Evolutionary conservation across 176 grass and related monocot species (phyloP).

Genomic region (Zoysia japonica): DNA sequence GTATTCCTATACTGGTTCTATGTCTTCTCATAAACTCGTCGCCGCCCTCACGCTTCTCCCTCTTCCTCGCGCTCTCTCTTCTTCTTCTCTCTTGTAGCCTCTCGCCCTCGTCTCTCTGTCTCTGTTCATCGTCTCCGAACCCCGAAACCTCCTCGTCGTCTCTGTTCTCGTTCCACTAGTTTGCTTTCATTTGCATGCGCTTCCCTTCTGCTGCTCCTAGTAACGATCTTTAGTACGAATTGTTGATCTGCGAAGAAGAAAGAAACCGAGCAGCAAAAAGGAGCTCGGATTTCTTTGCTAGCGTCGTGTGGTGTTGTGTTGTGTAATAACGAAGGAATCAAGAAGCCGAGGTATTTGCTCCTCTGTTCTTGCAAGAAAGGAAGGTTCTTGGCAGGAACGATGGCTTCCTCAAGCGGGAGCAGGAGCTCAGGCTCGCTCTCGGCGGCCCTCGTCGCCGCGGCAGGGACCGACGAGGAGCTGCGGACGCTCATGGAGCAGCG

Average conservation of each 20-base stretch:
- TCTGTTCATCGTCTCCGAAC: too few relatives aligned
- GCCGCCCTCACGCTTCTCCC: neutral
- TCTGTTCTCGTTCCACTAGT: neutral
- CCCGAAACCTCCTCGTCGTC: neutral
- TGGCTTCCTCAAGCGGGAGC: slow-evolving; percentile 85
- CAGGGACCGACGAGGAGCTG: slow-evolving; percentile 58
- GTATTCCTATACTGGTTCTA: slow-evolving; percentile 99
- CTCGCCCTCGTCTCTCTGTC: neutral
- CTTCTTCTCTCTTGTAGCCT: neutral
- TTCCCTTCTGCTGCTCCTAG: slow-evolving; percentile 26
- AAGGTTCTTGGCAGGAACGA: slow-evolving; percentile 32
- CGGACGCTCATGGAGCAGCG: slow-evolving; percentile 67
- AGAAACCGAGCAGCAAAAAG: slow-evolving; percentile 16
- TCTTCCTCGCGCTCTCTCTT: neutral
- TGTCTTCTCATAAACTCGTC: slow-evolving; percentile 91
- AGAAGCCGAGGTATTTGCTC: neutral
- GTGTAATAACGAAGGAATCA: slow-evolving; percentile 1
- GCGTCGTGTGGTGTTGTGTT: neutral
- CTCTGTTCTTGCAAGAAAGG: slow-evolving; percentile 25
- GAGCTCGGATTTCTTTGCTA: neutral
- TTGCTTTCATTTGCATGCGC: slow-evolving; percentile 33
- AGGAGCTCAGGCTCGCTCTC: slow-evolving; percentile 52
- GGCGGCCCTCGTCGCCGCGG: slow-evolving; percentile 29
- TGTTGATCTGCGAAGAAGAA: slow-evolving; percentile 3
- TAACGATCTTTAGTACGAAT: neutral